Evolutionary conservation across 2,329 filamentous ascomycete genomes (phyloP).

Genomic region (Fusarium beomiforme): DNA sequence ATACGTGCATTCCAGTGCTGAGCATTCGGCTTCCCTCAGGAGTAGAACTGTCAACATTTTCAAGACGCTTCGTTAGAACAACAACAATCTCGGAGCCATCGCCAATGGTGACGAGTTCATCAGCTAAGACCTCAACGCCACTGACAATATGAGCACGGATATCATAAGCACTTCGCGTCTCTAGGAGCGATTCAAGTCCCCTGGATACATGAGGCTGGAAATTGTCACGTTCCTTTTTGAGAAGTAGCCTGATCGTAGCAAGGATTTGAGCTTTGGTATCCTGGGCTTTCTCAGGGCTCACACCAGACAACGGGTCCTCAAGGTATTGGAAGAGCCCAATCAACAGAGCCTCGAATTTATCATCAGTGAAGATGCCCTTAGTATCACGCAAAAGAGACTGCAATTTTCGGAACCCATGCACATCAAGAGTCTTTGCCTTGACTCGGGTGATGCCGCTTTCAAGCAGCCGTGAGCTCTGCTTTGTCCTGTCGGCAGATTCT

Average conservation of each 20-base stretch:
- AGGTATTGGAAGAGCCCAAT: conserved; percentile 77
- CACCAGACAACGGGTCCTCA: conserved; percentile 65
- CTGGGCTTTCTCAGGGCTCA: conserved; percentile 71
- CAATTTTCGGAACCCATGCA: conserved; percentile 82
- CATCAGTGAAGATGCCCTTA: conserved; percentile 70
- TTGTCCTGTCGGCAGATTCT: conserved; percentile 59
- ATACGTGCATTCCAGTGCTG: conserved; percentile 71
- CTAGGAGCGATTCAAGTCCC: conserved; percentile 73
- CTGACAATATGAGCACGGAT: conserved; percentile 76
- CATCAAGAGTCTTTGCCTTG: conserved; percentile 76
- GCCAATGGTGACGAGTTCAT: conserved; percentile 75
- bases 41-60: conserved; percentile 52
- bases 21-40: conserved; percentile 62
- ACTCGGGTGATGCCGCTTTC: conserved; percentile 80
- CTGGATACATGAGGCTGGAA: conserved; percentile 75
- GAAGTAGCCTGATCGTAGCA: conserved; percentile 76
- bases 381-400: conserved; percentile 78
- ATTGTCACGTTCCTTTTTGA: conserved; percentile 72
- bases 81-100: conserved; percentile 69
- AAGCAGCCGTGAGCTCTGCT: conserved; percentile 70
- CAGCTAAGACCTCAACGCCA: conserved; percentile 77
- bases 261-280: conserved; percentile 80
- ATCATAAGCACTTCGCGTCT: conserved; percentile 73
- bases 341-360: conserved; percentile 75
- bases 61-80: conserved; percentile 62